Evolutionary conservation across 2,329 filamentous ascomycete species (phyloP).

Genomic region (Onygenales sp.): DNA sequence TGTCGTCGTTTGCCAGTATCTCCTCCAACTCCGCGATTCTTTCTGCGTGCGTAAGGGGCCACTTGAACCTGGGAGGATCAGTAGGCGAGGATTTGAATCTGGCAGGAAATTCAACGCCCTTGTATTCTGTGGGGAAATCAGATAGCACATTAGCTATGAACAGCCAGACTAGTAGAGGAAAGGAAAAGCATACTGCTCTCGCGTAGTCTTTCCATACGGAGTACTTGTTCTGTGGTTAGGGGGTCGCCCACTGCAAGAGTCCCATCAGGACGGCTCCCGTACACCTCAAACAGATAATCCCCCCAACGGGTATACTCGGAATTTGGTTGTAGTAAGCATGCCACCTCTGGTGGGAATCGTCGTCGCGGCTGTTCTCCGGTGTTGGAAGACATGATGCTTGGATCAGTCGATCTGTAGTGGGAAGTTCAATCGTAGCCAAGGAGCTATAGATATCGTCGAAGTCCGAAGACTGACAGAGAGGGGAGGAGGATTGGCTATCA

Average conservation of each 20-base stretch:
- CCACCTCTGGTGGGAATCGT: not conserved
- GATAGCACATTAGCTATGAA: not conserved
- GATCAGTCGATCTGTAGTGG: not conserved
- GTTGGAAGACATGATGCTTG: not conserved
- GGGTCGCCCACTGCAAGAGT: not conserved
- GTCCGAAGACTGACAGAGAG: no score
- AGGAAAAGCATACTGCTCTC: not conserved
- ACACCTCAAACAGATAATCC: not conserved
- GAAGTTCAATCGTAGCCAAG: no score
- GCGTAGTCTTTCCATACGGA: not conserved
- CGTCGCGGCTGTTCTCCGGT: not conserved
- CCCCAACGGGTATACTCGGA: not conserved
- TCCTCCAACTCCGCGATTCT: not conserved
- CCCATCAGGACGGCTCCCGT: not conserved
- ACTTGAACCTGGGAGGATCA: not conserved
- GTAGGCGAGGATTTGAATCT: not conserved
- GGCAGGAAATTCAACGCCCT: not conserved
- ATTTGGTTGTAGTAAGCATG: not conserved
- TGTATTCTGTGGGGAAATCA: not conserved
- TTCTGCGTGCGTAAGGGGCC: not conserved
- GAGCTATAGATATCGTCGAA: no score
- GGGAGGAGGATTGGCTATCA: no score
- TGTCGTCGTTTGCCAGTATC: not conserved
- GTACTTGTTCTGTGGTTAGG: not conserved
- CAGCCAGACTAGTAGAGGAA: not conserved